phyloP scores from a whole-genome alignment of 192 early-diverging fungal genomes.

The Coemansia sp. region DNA sequence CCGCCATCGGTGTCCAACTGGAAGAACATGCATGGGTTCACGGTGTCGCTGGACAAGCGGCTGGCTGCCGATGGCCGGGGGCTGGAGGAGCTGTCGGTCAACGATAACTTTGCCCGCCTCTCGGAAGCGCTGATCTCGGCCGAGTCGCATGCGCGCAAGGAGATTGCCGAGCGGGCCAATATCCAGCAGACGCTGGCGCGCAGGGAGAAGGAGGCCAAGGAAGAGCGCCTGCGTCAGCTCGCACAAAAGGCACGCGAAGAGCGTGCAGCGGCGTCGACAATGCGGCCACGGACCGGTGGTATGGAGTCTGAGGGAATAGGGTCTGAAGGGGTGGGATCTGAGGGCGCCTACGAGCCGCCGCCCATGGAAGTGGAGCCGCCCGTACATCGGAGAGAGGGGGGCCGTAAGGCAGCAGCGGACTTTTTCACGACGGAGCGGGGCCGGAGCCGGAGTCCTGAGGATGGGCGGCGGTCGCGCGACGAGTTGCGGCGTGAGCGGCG shows the following conservation, averaged over 20 bases:
- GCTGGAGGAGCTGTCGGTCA: conserved; percentile 81
- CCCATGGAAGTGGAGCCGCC: conserved; percentile 2
- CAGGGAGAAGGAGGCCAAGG: conserved; percentile 92
- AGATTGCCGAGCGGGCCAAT: conserved; percentile 84
- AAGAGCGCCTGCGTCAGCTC: conserved; percentile 77
- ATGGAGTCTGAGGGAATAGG: too few species aligned
- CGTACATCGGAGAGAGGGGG: background rate
- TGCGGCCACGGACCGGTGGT: too few species aligned
- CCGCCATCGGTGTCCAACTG: conserved; percentile 99
- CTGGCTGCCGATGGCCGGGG: conserved; percentile 96
- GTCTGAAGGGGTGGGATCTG: too few species aligned
- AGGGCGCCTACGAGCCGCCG: conserved; percentile 11
- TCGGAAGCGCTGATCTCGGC: conserved; percentile 91
- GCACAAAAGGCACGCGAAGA: conserved; percentile 96
- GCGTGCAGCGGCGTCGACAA: conserved; percentile 48
- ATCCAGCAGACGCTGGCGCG: conserved; percentile 88
- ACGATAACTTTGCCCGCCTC: conserved; percentile 95
- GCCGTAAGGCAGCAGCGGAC: conserved; percentile 18
- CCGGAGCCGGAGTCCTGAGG: conserved; percentile 4
- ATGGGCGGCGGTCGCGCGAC: conserved; percentile 68
- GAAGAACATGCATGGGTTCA: conserved; percentile 99
- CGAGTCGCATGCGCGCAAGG: conserved; percentile 87
- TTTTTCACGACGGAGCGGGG: conserved; percentile 14
- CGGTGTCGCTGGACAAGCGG: conserved; percentile 97
- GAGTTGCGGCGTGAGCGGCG: conserved; percentile 75